These are phyloP conservation scores for Vigna reflexopilosa DNA, from an alignment of 306 rosid species.

Conservation along the genomic window DNA sequence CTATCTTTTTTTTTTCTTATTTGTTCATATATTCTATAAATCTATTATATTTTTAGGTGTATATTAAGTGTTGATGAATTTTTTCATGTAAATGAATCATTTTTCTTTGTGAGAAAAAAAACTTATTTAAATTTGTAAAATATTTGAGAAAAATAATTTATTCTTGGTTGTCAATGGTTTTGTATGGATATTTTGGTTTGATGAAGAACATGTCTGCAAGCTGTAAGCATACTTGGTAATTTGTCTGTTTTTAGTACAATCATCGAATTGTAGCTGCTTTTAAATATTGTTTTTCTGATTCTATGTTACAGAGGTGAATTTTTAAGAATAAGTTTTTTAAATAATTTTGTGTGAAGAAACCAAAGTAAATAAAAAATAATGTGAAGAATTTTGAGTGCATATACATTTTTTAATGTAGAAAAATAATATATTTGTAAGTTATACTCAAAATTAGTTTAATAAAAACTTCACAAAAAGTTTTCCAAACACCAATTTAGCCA, in stretches of 20 bases:
- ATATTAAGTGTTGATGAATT: no score
- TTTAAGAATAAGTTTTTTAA: background rate
- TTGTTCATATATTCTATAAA: no score
- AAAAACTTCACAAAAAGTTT: background rate
- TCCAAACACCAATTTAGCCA: background rate
- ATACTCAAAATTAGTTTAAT: no score
- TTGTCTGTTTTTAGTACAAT: background rate
- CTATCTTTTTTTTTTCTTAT: no score
- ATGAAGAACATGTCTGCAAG: background rate
- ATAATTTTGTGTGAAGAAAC: background rate
- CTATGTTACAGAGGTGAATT: background rate
- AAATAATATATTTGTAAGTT: no score
- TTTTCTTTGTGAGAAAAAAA: no score
- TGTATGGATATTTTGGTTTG: slow-evolving; percentile 21
- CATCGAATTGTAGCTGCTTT: background rate
- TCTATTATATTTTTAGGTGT: no score
- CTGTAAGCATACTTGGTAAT: background rate
- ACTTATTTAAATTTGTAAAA: background rate
- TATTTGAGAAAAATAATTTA: background rate
- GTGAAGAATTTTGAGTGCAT: background rate
- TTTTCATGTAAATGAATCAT: no score
- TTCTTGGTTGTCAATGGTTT: background rate
- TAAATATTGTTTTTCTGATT: no score
- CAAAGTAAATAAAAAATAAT: background rate
- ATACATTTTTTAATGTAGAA: background rate